Evolutionary conservation across 139 green algal species (phyloP).

Genomic region (Edaphochlamys debaryana): DNA sequence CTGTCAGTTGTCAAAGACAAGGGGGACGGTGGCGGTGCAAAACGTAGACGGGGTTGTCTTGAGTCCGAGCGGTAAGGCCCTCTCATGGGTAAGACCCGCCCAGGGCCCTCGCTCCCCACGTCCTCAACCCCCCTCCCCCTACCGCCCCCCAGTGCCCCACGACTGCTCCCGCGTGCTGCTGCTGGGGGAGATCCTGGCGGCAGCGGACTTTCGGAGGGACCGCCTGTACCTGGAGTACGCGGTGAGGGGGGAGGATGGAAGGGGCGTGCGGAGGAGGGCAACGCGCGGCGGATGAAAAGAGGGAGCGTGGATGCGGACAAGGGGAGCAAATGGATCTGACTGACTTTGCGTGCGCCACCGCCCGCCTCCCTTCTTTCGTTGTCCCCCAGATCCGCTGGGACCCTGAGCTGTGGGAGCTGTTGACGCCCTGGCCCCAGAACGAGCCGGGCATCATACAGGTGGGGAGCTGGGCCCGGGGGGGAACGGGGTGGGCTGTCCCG

Average conservation of each 20-base stretch:
- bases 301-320: too few species aligned
- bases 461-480: not conserved
- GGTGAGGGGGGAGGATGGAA: not conserved
- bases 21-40: not conserved
- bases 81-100: too few species aligned
- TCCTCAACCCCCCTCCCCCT: too few species aligned
- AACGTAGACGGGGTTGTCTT: too few species aligned
- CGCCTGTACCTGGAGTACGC: constrained; percentile 70
- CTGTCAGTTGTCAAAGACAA: not conserved
- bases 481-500: not conserved
- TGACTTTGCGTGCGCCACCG: too few species aligned
- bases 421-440: constrained; percentile 26
- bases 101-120: too few species aligned
- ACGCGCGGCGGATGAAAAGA: too few species aligned
- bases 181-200: constrained; percentile 64
- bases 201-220: constrained; percentile 61
- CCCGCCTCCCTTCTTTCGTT: too few species aligned
- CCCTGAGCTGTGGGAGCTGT: constrained; percentile 59
- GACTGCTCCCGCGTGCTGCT: constrained; percentile 56
- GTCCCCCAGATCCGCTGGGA: constrained; percentile 46
- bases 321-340: too few species aligned
- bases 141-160: too few species aligned
- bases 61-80: too few species aligned
- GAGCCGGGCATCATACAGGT: constrained; percentile 35
- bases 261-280: too few species aligned